phyloP scores from a whole-genome alignment of 352 stramenopile species.

The Globisporangium nunn region DNA sequence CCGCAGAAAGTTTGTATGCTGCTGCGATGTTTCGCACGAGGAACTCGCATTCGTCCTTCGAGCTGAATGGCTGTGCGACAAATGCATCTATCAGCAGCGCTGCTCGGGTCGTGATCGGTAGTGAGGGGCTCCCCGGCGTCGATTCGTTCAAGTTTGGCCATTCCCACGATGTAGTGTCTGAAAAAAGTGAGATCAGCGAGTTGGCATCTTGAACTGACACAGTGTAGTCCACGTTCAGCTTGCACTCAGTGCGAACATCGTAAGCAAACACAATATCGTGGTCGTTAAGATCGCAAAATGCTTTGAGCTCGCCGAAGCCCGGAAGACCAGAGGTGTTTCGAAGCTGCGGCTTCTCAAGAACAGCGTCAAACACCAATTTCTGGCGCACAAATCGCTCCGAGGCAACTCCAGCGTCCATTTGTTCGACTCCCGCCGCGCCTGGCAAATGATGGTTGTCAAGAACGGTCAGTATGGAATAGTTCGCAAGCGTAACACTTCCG shows the following conservation, averaged over 20 bases:
- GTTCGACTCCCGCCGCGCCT: slow-evolving; percentile 6
- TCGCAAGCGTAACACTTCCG: slow-evolving; percentile 20
- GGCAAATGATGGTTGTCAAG: neutral
- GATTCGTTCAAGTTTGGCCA: slow-evolving; percentile 14
- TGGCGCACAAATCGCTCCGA: slow-evolving; percentile 34
- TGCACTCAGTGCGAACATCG: slow-evolving; percentile 17
- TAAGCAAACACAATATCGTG: slow-evolving; percentile 26
- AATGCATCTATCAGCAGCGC: slow-evolving; percentile 46
- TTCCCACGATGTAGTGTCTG: slow-evolving; percentile 17
- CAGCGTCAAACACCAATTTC: slow-evolving; percentile 21
- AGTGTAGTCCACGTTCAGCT: slow-evolving; percentile 18
- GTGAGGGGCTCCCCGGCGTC: slow-evolving; percentile 1
- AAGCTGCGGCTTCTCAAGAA: neutral
- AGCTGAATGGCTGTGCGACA: slow-evolving; percentile 35
- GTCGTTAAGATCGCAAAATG: slow-evolving; percentile 32
- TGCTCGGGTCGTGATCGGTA: slow-evolving; percentile 16
- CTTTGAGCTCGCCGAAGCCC: slow-evolving; percentile 34
- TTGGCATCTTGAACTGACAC: slow-evolving; percentile 15
- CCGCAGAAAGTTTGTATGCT: slow-evolving; percentile 16
- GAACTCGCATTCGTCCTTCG: slow-evolving; percentile 18
- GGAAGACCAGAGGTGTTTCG: slow-evolving; percentile 13
- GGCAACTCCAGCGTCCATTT: slow-evolving; percentile 19
- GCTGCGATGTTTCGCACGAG: slow-evolving; percentile 17
- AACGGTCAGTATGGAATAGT: slow-evolving; percentile 18
- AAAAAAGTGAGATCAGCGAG: slow-evolving; percentile 17